Conservation (phyloP, 2,329 filamentous ascomycete genomes). For the Dothidotthia symphoricarpi region DNA sequence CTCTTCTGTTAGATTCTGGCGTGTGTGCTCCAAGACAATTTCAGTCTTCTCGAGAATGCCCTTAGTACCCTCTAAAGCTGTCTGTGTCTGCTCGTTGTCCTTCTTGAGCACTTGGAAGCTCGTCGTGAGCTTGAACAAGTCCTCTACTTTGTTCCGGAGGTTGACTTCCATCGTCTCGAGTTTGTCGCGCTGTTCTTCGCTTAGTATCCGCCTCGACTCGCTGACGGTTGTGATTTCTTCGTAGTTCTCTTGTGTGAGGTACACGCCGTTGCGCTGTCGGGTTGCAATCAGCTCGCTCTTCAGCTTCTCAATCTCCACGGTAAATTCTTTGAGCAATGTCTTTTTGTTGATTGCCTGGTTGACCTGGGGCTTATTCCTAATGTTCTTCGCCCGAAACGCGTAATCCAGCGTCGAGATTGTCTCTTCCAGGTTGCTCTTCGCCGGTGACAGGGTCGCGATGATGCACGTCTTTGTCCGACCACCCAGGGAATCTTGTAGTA, state of each 20-base stretch:
- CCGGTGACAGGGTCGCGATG: constrained; percentile 92
- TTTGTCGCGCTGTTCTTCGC: constrained; percentile 87
- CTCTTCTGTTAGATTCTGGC: constrained; percentile 75
- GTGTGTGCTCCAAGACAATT: constrained; percentile 73
- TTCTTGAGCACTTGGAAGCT: constrained; percentile 87
- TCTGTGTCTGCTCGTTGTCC: constrained; percentile 76
- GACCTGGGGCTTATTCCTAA: constrained; percentile 94
- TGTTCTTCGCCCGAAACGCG: constrained; percentile 96
- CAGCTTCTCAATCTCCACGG: constrained; percentile 86
- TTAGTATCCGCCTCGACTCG: constrained; percentile 85
- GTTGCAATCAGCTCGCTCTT: constrained; percentile 93
- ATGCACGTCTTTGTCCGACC: constrained; percentile 98
- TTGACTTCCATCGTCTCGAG: constrained; percentile 91
- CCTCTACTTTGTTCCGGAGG: constrained; percentile 88
- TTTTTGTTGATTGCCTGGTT: constrained; percentile 93
- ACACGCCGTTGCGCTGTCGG: constrained; percentile 90
- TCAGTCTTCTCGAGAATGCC: constrained; percentile 85
- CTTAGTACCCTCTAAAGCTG: constrained; percentile 74
- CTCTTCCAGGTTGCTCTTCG: constrained; percentile 93
- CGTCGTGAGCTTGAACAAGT: constrained; percentile 81
- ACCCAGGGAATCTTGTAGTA: constrained; percentile 94
- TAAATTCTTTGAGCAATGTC: constrained; percentile 85
- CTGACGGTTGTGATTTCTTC: constrained; percentile 90
- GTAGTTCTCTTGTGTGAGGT: constrained; percentile 82
- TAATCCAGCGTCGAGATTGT: constrained; percentile 98